These are phyloP conservation scores for Juncus inflexus DNA, from an alignment of 176 grass and related monocot genomes.

Conservation along the genomic window DNA sequence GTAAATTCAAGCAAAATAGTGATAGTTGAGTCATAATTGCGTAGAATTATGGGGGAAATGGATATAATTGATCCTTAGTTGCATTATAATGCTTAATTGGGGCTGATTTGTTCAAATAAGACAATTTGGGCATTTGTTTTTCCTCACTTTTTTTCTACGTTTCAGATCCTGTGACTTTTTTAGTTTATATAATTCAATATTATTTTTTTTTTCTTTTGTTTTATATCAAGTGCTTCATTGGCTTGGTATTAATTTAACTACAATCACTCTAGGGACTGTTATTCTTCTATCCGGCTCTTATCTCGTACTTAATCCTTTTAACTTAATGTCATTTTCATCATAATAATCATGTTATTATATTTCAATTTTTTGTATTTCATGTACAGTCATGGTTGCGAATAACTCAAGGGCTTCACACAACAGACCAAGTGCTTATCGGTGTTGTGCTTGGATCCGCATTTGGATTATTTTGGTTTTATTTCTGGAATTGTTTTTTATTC, in stretches of 20 bases:
- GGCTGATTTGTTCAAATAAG: neutral
- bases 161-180: too few species aligned
- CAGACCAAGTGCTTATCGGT: conserved; percentile 12
- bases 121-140: neutral
- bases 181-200: neutral
- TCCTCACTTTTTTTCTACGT: too few species aligned
- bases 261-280: neutral
- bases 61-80: too few species aligned
- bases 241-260: conserved; percentile 1
- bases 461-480: neutral
- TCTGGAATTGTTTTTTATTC: conserved; percentile 17
- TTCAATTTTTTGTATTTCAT: neutral
- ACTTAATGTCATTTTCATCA: neutral
- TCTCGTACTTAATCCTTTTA: conserved; percentile 13
- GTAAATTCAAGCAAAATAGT: neutral
- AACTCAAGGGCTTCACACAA: conserved; percentile 23
- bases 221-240: conserved; percentile 10
- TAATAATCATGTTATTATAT: neutral
- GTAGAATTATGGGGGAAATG: too few species aligned
- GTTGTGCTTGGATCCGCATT: conserved; percentile 8
- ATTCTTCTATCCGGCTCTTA: conserved; percentile 15
- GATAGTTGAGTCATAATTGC: too few species aligned
- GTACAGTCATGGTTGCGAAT: conserved; percentile 6
- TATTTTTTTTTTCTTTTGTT: conserved; percentile 1
- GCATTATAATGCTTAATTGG: too few species aligned